Evolutionary conservation across 495 filamentous ascomycete species (phyloP).

Genomic region (Articulospora tetracladia): DNA sequence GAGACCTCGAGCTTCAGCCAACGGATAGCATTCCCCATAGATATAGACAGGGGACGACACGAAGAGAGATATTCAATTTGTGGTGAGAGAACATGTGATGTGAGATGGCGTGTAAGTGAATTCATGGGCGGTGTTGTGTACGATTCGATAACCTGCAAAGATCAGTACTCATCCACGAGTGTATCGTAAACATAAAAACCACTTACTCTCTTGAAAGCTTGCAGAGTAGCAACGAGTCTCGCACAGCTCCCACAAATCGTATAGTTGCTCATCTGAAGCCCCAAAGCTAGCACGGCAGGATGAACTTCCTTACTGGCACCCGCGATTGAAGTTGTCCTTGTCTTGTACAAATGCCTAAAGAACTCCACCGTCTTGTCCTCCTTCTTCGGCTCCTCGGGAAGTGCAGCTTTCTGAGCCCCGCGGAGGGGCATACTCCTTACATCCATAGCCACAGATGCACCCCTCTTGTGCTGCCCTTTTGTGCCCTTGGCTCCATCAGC

Average conservation of each 20-base stretch:
- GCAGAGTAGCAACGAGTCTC: conserved; percentile 78
- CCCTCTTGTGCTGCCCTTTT: conserved; percentile 29
- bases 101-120: conserved; percentile 84
- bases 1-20: conserved; percentile 88
- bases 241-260: conserved; percentile 86
- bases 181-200: background rate
- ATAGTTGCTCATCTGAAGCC: conserved; percentile 88
- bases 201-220: conserved; percentile 83
- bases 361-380: conserved; percentile 73
- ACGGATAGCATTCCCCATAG: conserved; percentile 93
- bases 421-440: conserved; percentile 28
- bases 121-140: conserved; percentile 83
- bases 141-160: conserved; percentile 72
- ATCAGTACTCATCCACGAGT: background rate
- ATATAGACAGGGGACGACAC: conserved; percentile 87
- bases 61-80: conserved; percentile 93
- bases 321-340: conserved; percentile 66
- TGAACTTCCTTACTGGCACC: conserved; percentile 87
- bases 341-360: conserved; percentile 82
- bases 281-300: conserved; percentile 77
- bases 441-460: conserved; percentile 24
- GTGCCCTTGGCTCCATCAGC: conserved; percentile 34
- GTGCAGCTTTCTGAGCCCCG: conserved; percentile 33
- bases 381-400: conserved; percentile 32
- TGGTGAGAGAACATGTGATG: conserved; percentile 83